Conservation (phyloP, 805 yeast genomes). For the Saturnispora gosingensis region DNA sequence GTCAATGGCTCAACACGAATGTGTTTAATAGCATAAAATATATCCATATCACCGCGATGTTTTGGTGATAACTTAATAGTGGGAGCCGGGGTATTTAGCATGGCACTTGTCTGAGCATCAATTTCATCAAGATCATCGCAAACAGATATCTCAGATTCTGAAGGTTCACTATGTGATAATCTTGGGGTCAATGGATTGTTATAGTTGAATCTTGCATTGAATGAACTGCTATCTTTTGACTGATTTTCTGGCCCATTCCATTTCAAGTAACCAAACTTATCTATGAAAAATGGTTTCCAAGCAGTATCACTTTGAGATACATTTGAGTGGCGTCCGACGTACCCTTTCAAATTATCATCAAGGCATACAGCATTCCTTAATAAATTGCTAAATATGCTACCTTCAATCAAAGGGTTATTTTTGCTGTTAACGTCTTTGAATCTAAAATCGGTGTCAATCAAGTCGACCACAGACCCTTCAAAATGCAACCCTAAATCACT, state of each 20-base stretch:
- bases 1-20: slow-evolving; percentile 8
- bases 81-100: not conserved
- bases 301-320: slow-evolving; percentile 8
- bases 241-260: not conserved
- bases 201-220: not conserved
- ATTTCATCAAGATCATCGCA: slow-evolving; percentile 2
- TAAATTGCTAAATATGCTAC: slow-evolving; percentile 24
- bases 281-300: slow-evolving; percentile 25
- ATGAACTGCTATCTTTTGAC: not conserved
- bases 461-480: slow-evolving; percentile 25
- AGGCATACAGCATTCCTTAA: slow-evolving; percentile 23
- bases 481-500: not conserved
- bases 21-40: not conserved
- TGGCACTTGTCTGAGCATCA: not conserved
- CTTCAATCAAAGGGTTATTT: slow-evolving; percentile 21
- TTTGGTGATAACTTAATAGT: not conserved
- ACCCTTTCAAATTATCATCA: slow-evolving; percentile 18
- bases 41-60: not conserved
- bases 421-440: slow-evolving; percentile 10
- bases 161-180: slow-evolving; percentile 5
- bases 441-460: slow-evolving; percentile 23
- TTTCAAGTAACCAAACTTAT: slow-evolving; percentile 22
- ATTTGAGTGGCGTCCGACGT: slow-evolving; percentile 20
- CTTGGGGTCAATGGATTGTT: not conserved
- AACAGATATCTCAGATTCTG: slow-evolving; percentile 7